A percentile compares a stretch with the other conserved stretches of the same genome.
These are phyloP conservation scores for Fraxinus latifolia DNA, from an alignment of 305 asterid species.

Conservation along the genomic window DNA sequence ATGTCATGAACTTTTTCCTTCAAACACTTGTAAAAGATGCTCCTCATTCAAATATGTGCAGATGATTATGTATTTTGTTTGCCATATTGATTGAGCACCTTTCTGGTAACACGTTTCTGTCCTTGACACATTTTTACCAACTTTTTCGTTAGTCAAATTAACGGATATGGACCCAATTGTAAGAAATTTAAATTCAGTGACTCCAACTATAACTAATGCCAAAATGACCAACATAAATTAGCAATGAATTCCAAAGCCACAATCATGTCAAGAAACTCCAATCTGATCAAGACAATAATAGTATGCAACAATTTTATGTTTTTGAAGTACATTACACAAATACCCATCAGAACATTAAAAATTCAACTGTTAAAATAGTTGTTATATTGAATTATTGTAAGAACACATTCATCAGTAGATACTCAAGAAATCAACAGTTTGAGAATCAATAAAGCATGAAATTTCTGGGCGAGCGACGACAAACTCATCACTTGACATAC, in stretches of 20 bases:
- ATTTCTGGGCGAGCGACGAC: conserved; percentile 9
- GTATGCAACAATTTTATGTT: not conserved
- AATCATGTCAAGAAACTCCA: not conserved
- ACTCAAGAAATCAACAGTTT: not conserved
- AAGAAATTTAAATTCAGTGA: not conserved
- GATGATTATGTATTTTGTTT: not conserved
- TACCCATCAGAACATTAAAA: not conserved
- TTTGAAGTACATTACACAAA: not conserved
- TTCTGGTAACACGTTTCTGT: not conserved
- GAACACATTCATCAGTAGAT: conserved; percentile 4
- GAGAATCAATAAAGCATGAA: not conserved
- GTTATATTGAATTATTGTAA: not conserved
- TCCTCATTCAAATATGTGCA: not conserved
- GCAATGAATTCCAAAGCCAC: not conserved
- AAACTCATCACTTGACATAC: conserved; percentile 25
- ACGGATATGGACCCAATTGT: not conserved
- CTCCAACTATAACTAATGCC: not conserved
- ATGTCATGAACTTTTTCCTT: conserved; percentile 14
- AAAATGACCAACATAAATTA: not conserved
- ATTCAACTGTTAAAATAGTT: not conserved
- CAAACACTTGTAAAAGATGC: not conserved
- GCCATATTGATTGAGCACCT: not conserved
- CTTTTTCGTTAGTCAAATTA: not conserved
- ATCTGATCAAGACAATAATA: not conserved
- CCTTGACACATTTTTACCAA: not conserved